A percentile compares a stretch with the other conserved stretches of the same genome.
These are phyloP conservation scores for Fraxinus americana DNA, from an alignment of 257 asterid species.

Conservation along the genomic window DNA sequence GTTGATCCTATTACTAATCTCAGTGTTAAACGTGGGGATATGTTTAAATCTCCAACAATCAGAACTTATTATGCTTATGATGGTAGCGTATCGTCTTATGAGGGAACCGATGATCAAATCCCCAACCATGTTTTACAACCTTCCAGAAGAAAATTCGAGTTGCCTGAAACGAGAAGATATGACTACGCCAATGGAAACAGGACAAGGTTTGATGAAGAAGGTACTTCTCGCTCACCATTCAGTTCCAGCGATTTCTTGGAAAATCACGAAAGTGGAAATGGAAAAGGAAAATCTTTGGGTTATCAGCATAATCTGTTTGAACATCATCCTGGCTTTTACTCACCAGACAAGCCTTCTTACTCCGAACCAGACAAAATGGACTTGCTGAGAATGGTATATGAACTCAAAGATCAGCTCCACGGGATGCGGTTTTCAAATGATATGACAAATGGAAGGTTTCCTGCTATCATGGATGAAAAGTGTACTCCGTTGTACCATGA, in stretches of 20 bases:
- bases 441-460: conserved; percentile 28
- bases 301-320: conserved; percentile 35
- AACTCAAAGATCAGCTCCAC: conserved; percentile 73
- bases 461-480: conserved; percentile 26
- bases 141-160: conserved; percentile 30
- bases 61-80: conserved; percentile 55
- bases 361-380: conserved; percentile 56
- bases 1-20: conserved; percentile 33
- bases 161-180: conserved; percentile 33
- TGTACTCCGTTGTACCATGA: conserved; percentile 30
- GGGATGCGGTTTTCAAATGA: conserved; percentile 43
- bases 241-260: conserved; percentile 32
- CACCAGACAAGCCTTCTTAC: conserved; percentile 41
- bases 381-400: conserved; percentile 68
- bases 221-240: conserved; percentile 28
- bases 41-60: conserved; percentile 42
- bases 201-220: conserved; percentile 34
- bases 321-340: conserved; percentile 39
- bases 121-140: conserved; percentile 35
- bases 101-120: conserved; percentile 51
- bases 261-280: conserved; percentile 32
- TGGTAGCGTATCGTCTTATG: conserved; percentile 74
- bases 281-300: conserved; percentile 27
- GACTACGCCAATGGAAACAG: conserved; percentile 25
- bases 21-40: conserved; percentile 25